Evolutionary conservation across 2,329 filamentous ascomycete species (phyloP).

Genomic region (Ceratocystis cacaofunesta): DNA sequence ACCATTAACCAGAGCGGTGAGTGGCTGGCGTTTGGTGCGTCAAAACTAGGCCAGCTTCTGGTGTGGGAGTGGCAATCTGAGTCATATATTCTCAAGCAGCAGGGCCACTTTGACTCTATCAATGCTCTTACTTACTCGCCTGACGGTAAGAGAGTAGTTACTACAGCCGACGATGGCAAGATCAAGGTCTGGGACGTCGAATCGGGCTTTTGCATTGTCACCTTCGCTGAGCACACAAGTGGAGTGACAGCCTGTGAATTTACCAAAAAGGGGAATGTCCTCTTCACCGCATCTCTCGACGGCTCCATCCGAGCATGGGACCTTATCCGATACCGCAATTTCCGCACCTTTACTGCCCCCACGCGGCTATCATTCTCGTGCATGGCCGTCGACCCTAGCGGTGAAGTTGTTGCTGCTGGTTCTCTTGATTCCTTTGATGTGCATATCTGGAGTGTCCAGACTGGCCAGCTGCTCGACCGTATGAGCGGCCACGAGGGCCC

Average conservation of each 20-base stretch:
- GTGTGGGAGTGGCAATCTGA: constrained; percentile 99
- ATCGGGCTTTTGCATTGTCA: constrained; percentile 94
- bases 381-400: constrained; percentile 89
- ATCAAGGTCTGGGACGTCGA: constrained; percentile 97
- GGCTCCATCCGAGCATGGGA: constrained; percentile 94
- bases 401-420: constrained; percentile 88
- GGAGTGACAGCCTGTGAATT: constrained; percentile 92
- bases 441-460: constrained; percentile 97
- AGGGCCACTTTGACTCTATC: constrained; percentile 92
- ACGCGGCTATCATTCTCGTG: constrained; percentile 84
- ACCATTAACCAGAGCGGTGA: constrained; percentile 89
- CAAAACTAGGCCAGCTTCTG: constrained; percentile 84
- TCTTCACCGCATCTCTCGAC: constrained; percentile 90
- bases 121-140: constrained; percentile 87
- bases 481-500: constrained; percentile 88
- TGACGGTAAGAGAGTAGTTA: constrained; percentile 84
- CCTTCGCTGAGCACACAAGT: constrained; percentile 91
- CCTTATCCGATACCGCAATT: constrained; percentile 88
- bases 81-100: constrained; percentile 95
- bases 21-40: constrained; percentile 94
- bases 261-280: constrained; percentile 82
- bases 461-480: constrained; percentile 82
- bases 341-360: constrained; percentile 90
- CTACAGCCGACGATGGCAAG: constrained; percentile 89
- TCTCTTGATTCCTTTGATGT: constrained; percentile 94